A percentile compares a stretch with the other conserved stretches of the same genome.
Evolutionary conservation across 2,329 filamentous ascomycete species (phyloP).

Genomic region (Bisporella sp.): DNA sequence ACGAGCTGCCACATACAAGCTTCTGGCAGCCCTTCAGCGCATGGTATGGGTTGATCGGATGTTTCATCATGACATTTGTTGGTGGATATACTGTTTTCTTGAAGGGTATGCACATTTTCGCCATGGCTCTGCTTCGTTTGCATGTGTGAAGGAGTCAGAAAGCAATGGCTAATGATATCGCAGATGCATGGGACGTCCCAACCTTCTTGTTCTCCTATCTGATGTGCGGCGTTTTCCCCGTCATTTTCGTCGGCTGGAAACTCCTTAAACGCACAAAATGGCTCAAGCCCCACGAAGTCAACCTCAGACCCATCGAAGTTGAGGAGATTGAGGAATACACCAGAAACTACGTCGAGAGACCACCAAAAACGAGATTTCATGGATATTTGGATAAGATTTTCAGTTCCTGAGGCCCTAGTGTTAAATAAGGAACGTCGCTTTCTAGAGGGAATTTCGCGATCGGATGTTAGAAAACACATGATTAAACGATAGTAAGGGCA

Average conservation of each 20-base stretch:
- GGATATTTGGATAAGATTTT: conserved; percentile 19
- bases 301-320: conserved; percentile 43
- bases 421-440: too few species aligned
- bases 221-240: conserved; percentile 53
- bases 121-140: too few species aligned
- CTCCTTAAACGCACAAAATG: conserved; percentile 48
- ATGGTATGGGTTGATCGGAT: conserved; percentile 43
- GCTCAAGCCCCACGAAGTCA: conserved; percentile 43
- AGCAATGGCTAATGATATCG: too few species aligned
- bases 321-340: conserved; percentile 57
- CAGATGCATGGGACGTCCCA: conserved; percentile 46
- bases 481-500: too few species aligned
- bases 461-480: too few species aligned
- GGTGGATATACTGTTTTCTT: conserved; percentile 57
- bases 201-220: conserved; percentile 54
- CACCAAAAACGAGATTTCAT: conserved; percentile 18
- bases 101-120: conserved; percentile 24
- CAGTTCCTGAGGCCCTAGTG: not conserved
- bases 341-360: conserved; percentile 38
- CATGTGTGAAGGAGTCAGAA: too few species aligned
- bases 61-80: conserved; percentile 52
- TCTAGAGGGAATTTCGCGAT: too few species aligned
- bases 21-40: conserved; percentile 51
- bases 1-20: conserved; percentile 42
- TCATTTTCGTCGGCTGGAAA: conserved; percentile 56